A percentile compares a stretch with the other conserved stretches of the same genome.
phyloP scores from a whole-genome alignment of 2,329 filamentous ascomycete species.

The Zymoseptoria crescenta region DNA sequence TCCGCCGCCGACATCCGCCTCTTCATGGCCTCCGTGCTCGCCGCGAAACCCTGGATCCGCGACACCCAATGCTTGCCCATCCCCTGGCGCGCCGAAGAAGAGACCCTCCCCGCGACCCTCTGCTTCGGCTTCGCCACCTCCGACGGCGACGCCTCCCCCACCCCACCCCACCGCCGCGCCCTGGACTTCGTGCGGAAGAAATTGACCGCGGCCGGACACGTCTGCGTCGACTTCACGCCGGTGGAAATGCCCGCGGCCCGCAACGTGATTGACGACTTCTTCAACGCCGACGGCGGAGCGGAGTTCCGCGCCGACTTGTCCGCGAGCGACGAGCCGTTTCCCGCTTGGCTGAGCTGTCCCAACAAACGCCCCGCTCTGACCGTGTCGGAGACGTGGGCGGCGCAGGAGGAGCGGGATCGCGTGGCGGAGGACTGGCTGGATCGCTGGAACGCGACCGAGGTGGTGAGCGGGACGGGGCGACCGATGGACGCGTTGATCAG shows the following conservation, averaged over 20 bases:
- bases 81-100: conserved; percentile 38
- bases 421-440: conserved; percentile 10
- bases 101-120: conserved; percentile 4
- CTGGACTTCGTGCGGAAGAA: conserved; percentile 5
- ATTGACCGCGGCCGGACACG: conserved; percentile 9
- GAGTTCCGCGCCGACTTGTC: conserved; percentile 7
- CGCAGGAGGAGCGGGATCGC: conserved; percentile 5
- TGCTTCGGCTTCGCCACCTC: conserved; percentile 8
- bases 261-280: conserved; percentile 9
- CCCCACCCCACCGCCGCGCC: conserved; percentile 7
- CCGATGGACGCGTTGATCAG: conserved; percentile 14
- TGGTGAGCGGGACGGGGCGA: conserved; percentile 6
- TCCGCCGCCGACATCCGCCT: conserved; percentile 19
- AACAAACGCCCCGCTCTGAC: conserved; percentile 6
- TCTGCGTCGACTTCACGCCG: conserved; percentile 9
- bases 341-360: conserved; percentile 5
- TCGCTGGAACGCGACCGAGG: conserved; percentile 8
- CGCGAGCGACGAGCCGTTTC: background rate
- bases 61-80: conserved; percentile 31
- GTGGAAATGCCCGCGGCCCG: conserved; percentile 8
- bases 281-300: conserved; percentile 10
- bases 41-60: conserved; percentile 16
- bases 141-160: conserved; percentile 4
- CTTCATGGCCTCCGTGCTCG: conserved; percentile 18
- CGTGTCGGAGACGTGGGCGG: conserved; percentile 11